A percentile compares a stretch with the other conserved stretches of the same genome.
Conservation (phyloP, 169 alveolate species). For the Cryptosporidium muris region DNA sequence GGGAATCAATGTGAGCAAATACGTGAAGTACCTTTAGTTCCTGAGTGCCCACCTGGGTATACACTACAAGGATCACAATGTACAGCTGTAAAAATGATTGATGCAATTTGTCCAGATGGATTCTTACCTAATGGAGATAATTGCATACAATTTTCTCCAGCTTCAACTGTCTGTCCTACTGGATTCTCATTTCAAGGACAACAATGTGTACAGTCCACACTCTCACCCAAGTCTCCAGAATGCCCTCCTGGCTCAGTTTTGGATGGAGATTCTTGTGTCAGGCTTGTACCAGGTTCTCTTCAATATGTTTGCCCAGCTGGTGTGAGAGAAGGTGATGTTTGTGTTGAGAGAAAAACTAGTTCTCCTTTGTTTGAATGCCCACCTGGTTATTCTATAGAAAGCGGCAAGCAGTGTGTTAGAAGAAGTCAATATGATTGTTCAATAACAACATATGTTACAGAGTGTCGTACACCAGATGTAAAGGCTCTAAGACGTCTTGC, state of each 20-base stretch:
- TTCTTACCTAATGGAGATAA: slow-evolving; percentile 70
- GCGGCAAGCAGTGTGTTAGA: slow-evolving; percentile 70
- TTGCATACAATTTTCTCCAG: slow-evolving; percentile 70
- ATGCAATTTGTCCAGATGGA: slow-evolving; percentile 69
- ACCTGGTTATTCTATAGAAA: slow-evolving; percentile 70
- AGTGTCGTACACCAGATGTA: slow-evolving; percentile 56
- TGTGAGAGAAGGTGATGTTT: slow-evolving; percentile 58
- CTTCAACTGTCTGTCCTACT: slow-evolving; percentile 65
- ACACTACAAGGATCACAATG: slow-evolving; percentile 64
- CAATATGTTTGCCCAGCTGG: slow-evolving; percentile 69
- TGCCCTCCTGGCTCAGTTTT: slow-evolving; percentile 71
- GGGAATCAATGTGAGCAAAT: slow-evolving; percentile 70
- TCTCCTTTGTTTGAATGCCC: slow-evolving; percentile 67
- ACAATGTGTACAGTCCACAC: slow-evolving; percentile 52
- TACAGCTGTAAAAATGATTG: slow-evolving; percentile 59
- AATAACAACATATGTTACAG: slow-evolving; percentile 64
- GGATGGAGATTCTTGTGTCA: slow-evolving; percentile 67
- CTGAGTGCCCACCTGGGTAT: slow-evolving; percentile 71
- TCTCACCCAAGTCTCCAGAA: slow-evolving; percentile 61
- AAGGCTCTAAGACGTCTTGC: slow-evolving; percentile 64
- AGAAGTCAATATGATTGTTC: slow-evolving; percentile 71
- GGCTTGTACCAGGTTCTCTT: slow-evolving; percentile 67
- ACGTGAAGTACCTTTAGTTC: slow-evolving; percentile 54
- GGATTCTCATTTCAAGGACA: slow-evolving; percentile 60
- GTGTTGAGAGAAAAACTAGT: slow-evolving; percentile 65